Evolutionary conservation across 495 filamentous ascomycete species (phyloP).

Genomic region (Aspergillus avenaceus): DNA sequence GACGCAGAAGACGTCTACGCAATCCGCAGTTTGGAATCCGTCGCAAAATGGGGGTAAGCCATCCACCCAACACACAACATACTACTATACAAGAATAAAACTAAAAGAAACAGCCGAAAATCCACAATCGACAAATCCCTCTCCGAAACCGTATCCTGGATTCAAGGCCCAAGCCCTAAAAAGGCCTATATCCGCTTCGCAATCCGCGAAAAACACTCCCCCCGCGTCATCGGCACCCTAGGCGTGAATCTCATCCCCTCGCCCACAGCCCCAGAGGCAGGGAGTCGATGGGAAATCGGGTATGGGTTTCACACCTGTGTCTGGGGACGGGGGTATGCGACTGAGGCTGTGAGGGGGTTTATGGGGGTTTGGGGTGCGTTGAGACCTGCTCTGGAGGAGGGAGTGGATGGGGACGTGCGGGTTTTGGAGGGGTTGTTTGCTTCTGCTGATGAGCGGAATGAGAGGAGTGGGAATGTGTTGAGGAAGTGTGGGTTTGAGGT

Average conservation of each 20-base stretch:
- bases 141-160: not conserved
- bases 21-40: constrained; percentile 1
- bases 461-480: constrained; percentile 12
- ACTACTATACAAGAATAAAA: not conserved
- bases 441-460: constrained; percentile 6
- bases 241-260: not conserved
- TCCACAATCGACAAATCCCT: not conserved
- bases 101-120: not conserved
- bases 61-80: too few species aligned
- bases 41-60: constrained; percentile 17
- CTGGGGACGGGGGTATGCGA: constrained; percentile 18
- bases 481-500: constrained; percentile 13
- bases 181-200: too few species aligned
- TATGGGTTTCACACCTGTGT: constrained; percentile 12
- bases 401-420: not conserved
- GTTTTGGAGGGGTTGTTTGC: constrained; percentile 3
- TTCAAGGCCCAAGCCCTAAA: too few species aligned
- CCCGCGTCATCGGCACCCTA: not conserved
- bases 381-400: not conserved
- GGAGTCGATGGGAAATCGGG: constrained; percentile 12
- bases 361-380: not conserved
- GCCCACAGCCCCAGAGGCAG: not conserved
- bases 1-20: constrained; percentile 6
- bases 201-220: not conserved
- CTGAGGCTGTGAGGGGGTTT: constrained; percentile 11